Base-by-base conservation (phyloP, 192 early-diverging fungal genomes). In the Neocallimastix lanati region DNA sequence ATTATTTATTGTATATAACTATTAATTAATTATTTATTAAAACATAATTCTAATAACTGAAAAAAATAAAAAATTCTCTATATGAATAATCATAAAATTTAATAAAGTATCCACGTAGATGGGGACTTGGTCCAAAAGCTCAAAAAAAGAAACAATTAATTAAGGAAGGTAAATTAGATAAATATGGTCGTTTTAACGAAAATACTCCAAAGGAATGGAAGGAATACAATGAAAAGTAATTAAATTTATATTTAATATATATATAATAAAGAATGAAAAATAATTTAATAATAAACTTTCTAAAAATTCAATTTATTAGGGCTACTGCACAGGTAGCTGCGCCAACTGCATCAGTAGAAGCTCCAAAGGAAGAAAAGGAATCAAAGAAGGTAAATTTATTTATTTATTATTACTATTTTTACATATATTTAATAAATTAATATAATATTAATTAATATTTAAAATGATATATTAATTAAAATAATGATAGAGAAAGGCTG, bases 81-180 rank as follows among this genome's bases (percentile, higher is more conserved):
- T n/a, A n/a, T n/a, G n/a, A n/a, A n/a, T n/a, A n/a, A n/a, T n/a
- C n/a, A n/a, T n/a, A n/a, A n/a, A n/a, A n/a, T n/a, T n/a, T n/a
- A n/a, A n/a, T n/a, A n/a, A n/a, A 50, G 12, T 99, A 99, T 85
- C 97, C 97, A 76, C 92, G 95, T 78, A 91, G 94, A 82, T 99
- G 97, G 97, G 97, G 97, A 25, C 87, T 99, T 81, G 97, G 97
- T 76, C 96, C 96, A 29, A 90, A 94, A 84, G 97, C 97, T 28
- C 88, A 91, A 83, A 92, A 95, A 86, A 99, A 99, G 91, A 99
- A 99, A 91, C 95, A 96, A 36, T 83, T 99, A 81, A 93, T 97
- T 89, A 94, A 96, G 89, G 94, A 95, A 37, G 97, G 97, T 29
- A 96, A 98, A 88, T 88, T 99, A 25, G 97, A 99, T 88, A 98